A percentile compares a stretch with the other conserved stretches of the same genome.
Conservation (phyloP, 2,329 filamentous ascomycete genomes). For the Microcera coccophila region DNA sequence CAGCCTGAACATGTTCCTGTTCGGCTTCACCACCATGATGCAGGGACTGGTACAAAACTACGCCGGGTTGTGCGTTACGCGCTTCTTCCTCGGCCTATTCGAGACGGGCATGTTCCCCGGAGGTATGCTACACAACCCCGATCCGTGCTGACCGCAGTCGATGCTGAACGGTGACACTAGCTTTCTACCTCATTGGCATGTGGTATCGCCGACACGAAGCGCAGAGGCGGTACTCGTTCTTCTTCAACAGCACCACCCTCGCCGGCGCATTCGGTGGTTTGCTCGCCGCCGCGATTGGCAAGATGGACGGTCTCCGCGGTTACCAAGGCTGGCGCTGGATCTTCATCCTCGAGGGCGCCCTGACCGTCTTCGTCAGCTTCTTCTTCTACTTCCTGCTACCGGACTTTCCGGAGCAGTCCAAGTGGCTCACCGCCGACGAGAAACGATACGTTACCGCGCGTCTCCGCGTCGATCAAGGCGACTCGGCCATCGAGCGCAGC, state of each 20-base stretch:
- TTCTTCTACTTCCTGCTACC: constrained; percentile 67
- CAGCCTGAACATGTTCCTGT: constrained; percentile 77
- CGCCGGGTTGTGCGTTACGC: constrained; percentile 68
- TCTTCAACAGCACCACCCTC: constrained; percentile 79
- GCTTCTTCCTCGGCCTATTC: constrained; percentile 80
- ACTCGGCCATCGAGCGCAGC: constrained; percentile 58
- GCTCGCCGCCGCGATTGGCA: constrained; percentile 81
- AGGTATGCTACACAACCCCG: constrained; percentile 22
- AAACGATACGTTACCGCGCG: constrained; percentile 62
- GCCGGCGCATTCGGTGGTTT: constrained; percentile 84
- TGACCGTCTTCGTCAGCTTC: constrained; percentile 60
- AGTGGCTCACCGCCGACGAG: constrained; percentile 70
- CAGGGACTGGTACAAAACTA: constrained; percentile 80
- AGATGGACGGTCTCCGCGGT: constrained; percentile 68
- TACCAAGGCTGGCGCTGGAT: constrained; percentile 79
- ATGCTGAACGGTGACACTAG: constrained; percentile 26
- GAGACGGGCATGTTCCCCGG: constrained; percentile 68
- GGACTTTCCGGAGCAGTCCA: constrained; percentile 69
- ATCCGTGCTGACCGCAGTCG: background rate
- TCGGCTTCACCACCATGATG: constrained; percentile 69
- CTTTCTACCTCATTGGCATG: constrained; percentile 73
- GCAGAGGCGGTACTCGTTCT: constrained; percentile 88
- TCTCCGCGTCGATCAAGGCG: constrained; percentile 65
- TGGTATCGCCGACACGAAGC: constrained; percentile 87
- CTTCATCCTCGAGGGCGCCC: constrained; percentile 70